phyloP scores from a whole-genome alignment of 768 basidiomycete species.

The Leccinellum luteum region DNA sequence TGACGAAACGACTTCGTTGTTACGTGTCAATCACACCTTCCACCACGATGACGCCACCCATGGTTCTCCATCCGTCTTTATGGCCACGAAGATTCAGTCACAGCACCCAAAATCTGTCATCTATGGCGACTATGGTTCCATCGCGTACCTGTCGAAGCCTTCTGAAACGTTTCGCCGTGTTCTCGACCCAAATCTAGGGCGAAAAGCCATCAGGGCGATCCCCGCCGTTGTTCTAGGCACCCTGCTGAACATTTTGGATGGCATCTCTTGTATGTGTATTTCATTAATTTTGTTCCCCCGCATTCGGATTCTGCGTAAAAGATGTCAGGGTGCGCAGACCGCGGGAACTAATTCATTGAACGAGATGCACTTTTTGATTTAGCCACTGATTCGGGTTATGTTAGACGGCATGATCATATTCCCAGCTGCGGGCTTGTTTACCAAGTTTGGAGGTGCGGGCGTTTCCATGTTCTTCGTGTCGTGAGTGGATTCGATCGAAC shows the following conservation, averaged over 20 bases:
- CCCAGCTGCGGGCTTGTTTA: constrained; percentile 78
- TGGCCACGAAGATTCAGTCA: constrained; percentile 3
- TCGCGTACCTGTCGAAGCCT: constrained; percentile 1
- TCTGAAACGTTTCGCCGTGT: constrained; percentile 5
- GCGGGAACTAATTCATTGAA: neutral
- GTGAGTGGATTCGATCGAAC: constrained; percentile 35
- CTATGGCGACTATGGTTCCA: constrained; percentile 12
- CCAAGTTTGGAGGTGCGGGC: constrained; percentile 79
- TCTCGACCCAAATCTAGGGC: constrained; percentile 19
- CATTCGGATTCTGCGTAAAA: constrained; percentile 8
- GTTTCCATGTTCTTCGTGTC: constrained; percentile 96
- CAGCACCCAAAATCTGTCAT: constrained; percentile 5
- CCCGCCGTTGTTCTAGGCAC: constrained; percentile 85
- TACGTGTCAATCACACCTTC: constrained; percentile 11
- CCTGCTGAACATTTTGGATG: constrained; percentile 89
- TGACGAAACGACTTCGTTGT: constrained; percentile 21
- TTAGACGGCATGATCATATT: constrained; percentile 95
- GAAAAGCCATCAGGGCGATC: constrained; percentile 41
- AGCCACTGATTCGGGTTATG: constrained; percentile 7
- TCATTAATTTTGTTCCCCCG: neutral
- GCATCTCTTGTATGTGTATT: constrained; percentile 73
- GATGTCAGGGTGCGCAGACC: neutral
- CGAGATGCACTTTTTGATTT: neutral
- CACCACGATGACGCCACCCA: constrained; percentile 1
- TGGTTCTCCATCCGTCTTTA: neutral